Evolutionary conservation across 768 basidiomycete species (phyloP), one percentile per base, ranked within the genome.

Genomic region (Cystobasidium tubakii): DNA sequence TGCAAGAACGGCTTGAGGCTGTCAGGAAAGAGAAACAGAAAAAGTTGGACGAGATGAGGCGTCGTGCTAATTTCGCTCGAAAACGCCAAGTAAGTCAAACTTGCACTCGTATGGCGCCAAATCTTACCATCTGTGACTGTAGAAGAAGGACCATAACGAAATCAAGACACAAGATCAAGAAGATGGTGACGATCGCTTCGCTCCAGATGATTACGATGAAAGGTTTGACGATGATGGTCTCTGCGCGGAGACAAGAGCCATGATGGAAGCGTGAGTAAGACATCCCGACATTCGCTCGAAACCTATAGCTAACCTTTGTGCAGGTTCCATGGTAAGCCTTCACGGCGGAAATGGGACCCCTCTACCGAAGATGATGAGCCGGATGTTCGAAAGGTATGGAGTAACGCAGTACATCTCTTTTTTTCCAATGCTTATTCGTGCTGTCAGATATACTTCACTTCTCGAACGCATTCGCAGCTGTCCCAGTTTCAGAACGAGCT

Each of bases 401-500:
- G 33, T 1, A 19, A 9, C 1, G 13, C 4, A 42, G 23, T 7
- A 15, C 21, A 3, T 19, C 10, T 62, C 4, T 15, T 39, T 23
- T 13, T 2, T n/a, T n/a, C 10, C n/a, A 12, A 9, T 55, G 53
- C 44, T 31, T n/a, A 36, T 50, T 9, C 27, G 25, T 3, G 12
- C 31, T 62, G 53, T 27, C 36, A 83, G 84, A 88, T 98, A 74
- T 96, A 87, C 81, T 96, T 94, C 79, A 90, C 94, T 0, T 98
- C 96, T 0, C 85, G 95, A 36, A 99, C 95, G 0, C 95, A 99
- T 81, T 94, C 94, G 0, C 95, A 99, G 79, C 86, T 99, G 1
- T 85, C 92, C 1, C 95, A 99, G 80, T 85, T 98, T 1, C 84
- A 93, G 21, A 88, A 89, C 1, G 96, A 99, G 79, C 83, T 97